Evolutionary conservation across 179 eudicot species (phyloP).

Genomic region (Sideroxylon spinosum): DNA sequence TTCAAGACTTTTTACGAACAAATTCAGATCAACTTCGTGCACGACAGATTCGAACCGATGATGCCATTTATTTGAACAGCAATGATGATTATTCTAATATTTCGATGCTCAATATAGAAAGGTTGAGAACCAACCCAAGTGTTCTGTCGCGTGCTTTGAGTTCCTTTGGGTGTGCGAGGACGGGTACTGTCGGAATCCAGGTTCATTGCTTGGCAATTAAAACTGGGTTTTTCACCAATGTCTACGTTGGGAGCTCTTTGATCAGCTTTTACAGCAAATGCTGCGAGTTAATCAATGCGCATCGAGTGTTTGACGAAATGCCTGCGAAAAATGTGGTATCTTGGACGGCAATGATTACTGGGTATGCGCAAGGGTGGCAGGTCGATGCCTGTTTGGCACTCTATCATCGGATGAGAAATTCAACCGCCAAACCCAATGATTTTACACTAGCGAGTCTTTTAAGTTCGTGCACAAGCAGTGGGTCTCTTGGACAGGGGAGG

Average conservation of each 20-base stretch:
- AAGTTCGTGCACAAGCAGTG: conserved; percentile 39
- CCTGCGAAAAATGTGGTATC: conserved; percentile 55
- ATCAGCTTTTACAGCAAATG: conserved; percentile 40
- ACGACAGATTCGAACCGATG: not conserved
- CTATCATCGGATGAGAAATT: conserved; percentile 38
- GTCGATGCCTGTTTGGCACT: conserved; percentile 38
- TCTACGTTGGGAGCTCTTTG: conserved; percentile 46
- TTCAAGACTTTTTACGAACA: conserved; percentile 14
- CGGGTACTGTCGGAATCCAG: conserved; percentile 36
- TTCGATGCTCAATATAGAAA: conserved; percentile 9
- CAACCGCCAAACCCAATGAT: conserved; percentile 39
- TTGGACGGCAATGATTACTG: conserved; percentile 54
- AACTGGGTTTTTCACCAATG: conserved; percentile 28
- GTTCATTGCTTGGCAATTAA: conserved; percentile 42
- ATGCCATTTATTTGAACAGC: not conserved
- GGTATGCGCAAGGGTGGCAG: conserved; percentile 36
- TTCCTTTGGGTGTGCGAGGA: conserved; percentile 23
- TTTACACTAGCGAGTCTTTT: conserved; percentile 40
- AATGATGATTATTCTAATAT: not conserved
- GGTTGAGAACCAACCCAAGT: conserved; percentile 29
- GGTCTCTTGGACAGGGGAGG: conserved; percentile 44
- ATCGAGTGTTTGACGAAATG: conserved; percentile 48
- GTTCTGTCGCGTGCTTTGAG: conserved; percentile 36
- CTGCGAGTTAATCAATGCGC: conserved; percentile 27
- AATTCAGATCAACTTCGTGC: not conserved